These are phyloP conservation scores for Talaromyces albobiverticillius DNA, from an alignment of 2,329 filamentous ascomycete species.

Conservation along the genomic window DNA sequence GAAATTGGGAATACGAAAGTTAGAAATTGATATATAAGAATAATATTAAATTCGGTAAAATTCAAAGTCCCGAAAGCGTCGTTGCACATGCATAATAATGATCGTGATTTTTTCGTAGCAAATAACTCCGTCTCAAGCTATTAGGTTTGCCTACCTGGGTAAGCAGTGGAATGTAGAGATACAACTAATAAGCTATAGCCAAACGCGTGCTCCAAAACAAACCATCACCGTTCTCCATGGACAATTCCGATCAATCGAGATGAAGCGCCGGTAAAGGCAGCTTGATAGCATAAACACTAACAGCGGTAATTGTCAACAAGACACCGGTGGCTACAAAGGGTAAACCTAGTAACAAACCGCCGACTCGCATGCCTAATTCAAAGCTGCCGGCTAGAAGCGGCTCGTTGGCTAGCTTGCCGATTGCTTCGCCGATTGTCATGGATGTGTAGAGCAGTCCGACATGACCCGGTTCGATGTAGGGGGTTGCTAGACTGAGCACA, in stretches of 20 bases:
- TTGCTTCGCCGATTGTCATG: constrained; percentile 16
- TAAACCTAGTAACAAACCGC: constrained; percentile 11
- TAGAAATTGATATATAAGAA: too few relatives aligned
- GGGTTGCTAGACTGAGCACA: constrained; percentile 14
- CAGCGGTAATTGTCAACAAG: constrained; percentile 13
- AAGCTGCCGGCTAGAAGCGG: constrained; percentile 12
- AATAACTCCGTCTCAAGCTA: background rate
- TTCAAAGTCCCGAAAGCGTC: background rate
- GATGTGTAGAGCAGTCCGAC: constrained; percentile 15
- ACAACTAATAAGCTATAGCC: background rate
- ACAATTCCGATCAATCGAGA: constrained; percentile 7
- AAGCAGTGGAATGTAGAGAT: background rate
- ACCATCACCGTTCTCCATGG: background rate
- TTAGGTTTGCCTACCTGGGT: background rate
- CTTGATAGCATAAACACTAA: constrained; percentile 11
- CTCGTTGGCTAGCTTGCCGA: constrained; percentile 16
- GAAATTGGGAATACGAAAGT: too few relatives aligned
- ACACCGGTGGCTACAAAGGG: constrained; percentile 15
- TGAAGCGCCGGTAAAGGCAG: constrained; percentile 10
- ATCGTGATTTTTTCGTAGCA: background rate
- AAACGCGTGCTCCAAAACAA: background rate
- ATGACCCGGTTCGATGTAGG: constrained; percentile 15
- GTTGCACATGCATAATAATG: background rate
- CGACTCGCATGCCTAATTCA: constrained; percentile 14
- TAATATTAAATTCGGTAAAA: background rate